Percentiles rank a stretch among this genome's conserved stretches.
These are phyloP conservation scores for Saccharomyces hybrid DNA, from an alignment of 1,139 yeast genomes.

Conservation along the genomic window DNA sequence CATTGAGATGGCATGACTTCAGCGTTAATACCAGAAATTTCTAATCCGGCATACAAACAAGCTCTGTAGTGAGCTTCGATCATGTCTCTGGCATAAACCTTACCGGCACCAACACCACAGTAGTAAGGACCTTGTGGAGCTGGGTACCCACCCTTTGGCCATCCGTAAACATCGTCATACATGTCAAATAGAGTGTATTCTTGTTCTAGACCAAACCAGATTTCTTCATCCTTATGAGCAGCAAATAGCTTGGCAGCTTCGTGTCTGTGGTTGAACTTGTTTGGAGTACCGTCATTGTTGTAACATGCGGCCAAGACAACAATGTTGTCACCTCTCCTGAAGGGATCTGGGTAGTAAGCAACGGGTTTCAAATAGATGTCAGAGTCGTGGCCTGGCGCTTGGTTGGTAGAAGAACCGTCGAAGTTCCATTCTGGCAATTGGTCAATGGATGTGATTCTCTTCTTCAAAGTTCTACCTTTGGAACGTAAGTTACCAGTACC, in stretches of 20 bases:
- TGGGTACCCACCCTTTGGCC: constrained; percentile 99
- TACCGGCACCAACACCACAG: constrained; percentile 99
- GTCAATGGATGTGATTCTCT: constrained; percentile 63
- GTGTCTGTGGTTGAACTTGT: constrained; percentile 96
- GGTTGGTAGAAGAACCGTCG: constrained; percentile 97
- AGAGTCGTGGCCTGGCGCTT: constrained; percentile 97
- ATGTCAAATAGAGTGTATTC: constrained; percentile 95
- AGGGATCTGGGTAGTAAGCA: constrained; percentile 91
- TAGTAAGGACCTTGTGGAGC: constrained; percentile 99
- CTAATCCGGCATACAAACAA: constrained; percentile 84
- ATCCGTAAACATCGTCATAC: constrained; percentile 84
- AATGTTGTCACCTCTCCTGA: constrained; percentile 96
- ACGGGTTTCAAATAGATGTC: constrained; percentile 92
- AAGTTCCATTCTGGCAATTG: constrained; percentile 99
- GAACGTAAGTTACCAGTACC: constrained; percentile 89
- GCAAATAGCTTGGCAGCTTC: constrained; percentile 94
- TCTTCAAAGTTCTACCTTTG: constrained; percentile 78
- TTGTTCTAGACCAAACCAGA: constrained; percentile 99
- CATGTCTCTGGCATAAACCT: constrained; percentile 95
- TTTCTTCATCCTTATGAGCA: constrained; percentile 77
- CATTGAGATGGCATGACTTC: constrained; percentile 99
- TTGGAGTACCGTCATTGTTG: constrained; percentile 98
- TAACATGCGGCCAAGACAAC: constrained; percentile 93
- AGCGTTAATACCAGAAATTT: constrained; percentile 94
- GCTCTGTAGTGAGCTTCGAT: constrained; percentile 99